Conservation (phyloP, 75 land plant genomes). For the Chamaecyparis obtusa region DNA sequence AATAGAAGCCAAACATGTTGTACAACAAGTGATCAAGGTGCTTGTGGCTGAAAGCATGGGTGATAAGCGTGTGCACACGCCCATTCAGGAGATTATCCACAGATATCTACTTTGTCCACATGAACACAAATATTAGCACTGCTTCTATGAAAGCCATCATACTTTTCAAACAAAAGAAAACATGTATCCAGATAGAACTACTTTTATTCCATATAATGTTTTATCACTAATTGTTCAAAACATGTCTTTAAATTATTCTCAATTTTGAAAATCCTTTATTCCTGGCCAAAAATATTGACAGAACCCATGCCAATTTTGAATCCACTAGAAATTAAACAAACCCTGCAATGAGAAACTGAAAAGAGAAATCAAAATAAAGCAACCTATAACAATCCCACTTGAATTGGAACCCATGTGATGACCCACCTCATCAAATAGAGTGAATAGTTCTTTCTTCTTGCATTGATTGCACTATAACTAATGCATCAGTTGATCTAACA, state of each 20-base stretch:
- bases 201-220: background rate
- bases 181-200: background rate
- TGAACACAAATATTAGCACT: background rate
- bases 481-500: no score
- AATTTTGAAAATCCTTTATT: background rate
- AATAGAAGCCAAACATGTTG: constrained; percentile 91
- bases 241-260: background rate
- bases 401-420: background rate
- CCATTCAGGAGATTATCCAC: constrained; percentile 59
- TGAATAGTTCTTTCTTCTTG: no score
- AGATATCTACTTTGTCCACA: constrained; percentile 45
- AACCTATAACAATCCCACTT: background rate
- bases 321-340: background rate
- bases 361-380: background rate
- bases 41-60: constrained; percentile 80
- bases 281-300: background rate
- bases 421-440: no score
- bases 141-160: background rate
- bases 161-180: background rate
- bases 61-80: constrained; percentile 77
- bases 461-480: no score
- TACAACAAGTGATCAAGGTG: constrained; percentile 49
- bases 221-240: background rate
- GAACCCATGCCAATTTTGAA: background rate
- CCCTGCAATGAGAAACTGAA: background rate